phyloP scores from a whole-genome alignment of 2,329 filamentous ascomycete species.

The Neopestalotiopsis rosae region DNA sequence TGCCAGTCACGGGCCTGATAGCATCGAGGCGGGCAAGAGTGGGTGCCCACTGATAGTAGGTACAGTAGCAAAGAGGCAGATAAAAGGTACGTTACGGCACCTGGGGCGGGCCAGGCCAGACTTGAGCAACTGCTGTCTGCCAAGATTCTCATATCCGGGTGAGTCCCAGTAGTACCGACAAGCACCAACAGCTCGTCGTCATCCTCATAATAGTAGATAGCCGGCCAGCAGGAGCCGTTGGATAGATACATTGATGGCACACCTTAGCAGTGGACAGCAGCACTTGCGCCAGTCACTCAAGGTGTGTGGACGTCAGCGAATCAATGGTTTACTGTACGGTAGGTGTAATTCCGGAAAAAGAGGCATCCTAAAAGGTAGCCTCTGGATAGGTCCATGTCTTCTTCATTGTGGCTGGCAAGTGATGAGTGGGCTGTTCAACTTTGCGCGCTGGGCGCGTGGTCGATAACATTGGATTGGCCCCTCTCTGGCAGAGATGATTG shows the following conservation, averaged over 20 bases:
- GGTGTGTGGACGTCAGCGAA: neutral
- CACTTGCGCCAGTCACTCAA: neutral
- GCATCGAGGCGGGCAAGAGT: neutral
- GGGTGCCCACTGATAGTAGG: neutral
- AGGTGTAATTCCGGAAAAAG: neutral
- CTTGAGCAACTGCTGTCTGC: neutral
- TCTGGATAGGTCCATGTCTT: neutral
- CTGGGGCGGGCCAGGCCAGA: neutral
- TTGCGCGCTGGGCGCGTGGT: neutral
- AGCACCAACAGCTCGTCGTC: slow-evolving; percentile 1
- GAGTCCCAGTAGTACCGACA: neutral
- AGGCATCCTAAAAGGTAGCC: neutral
- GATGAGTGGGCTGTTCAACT: neutral
- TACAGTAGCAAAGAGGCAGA: neutral
- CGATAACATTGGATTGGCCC: neutral
- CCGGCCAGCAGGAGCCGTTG: neutral
- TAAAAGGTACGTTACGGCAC: neutral
- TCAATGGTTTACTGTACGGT: neutral
- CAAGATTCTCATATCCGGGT: slow-evolving; percentile 11
- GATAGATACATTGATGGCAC: neutral
- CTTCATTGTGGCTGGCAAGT: neutral
- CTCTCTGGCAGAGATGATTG: neutral
- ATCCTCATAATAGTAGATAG: neutral
- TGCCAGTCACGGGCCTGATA: neutral
- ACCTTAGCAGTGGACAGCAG: neutral